Conservation (phyloP, 73 alveolate genomes). For the Tetrahymena thermophila region DNA sequence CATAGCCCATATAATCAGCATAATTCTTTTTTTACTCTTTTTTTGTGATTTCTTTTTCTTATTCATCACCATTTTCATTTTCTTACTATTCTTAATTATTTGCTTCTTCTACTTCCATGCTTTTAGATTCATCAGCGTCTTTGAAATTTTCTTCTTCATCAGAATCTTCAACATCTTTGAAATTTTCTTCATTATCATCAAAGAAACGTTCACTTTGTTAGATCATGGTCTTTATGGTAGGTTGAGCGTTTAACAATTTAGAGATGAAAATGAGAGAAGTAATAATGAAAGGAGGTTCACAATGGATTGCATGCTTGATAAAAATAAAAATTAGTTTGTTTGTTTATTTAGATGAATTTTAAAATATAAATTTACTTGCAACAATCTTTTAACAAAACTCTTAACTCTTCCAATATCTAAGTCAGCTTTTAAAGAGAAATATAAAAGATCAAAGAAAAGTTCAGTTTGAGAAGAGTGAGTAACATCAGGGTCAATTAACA, state of each 20-base stretch:
- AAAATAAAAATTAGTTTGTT: neutral
- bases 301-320: neutral
- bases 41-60: slow-evolving; percentile 11
- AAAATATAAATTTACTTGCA: slow-evolving; percentile 56
- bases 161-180: slow-evolving; percentile 51
- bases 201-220: neutral
- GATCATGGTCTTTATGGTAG: neutral
- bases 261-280: slow-evolving; percentile 69
- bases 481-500: slow-evolving; percentile 20
- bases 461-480: slow-evolving; percentile 49
- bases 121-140: neutral
- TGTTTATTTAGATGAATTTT: neutral
- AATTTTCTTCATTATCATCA: slow-evolving; percentile 45
- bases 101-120: neutral
- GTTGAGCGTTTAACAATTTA: slow-evolving; percentile 49
- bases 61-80: neutral
- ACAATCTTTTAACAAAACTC: slow-evolving; percentile 76
- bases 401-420: slow-evolving; percentile 57
- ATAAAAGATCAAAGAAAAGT: slow-evolving; percentile 53
- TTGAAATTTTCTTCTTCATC: neutral
- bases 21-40: slow-evolving; percentile 6
- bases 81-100: neutral
- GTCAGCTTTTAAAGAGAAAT: slow-evolving; percentile 70
- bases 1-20: slow-evolving; percentile 51
- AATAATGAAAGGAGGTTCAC: slow-evolving; percentile 74